Conservation (phyloP, 1,284 basidiomycete genomes). For the Tremellales sp. region DNA sequence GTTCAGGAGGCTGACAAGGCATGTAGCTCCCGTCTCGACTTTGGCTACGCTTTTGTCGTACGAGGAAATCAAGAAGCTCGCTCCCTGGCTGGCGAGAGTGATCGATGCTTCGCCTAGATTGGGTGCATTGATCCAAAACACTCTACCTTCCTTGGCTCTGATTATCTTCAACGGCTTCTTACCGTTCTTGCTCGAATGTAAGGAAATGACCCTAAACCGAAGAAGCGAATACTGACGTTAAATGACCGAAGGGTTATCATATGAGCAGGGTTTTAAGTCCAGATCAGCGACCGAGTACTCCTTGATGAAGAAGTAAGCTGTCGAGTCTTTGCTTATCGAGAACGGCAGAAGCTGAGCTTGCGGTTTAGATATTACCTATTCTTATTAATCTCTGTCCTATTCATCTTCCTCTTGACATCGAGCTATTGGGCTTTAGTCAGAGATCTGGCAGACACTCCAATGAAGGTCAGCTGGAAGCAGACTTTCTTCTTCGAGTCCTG, state of each 20-base stretch:
- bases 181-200: conserved; percentile 86
- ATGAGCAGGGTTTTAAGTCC: conserved; percentile 82
- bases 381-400: conserved; percentile 88
- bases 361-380: conserved; percentile 82
- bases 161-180: conserved; percentile 83
- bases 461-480: conserved; percentile 32
- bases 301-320: conserved; percentile 75
- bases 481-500: background rate
- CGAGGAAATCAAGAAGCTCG: conserved; percentile 80
- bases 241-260: conserved; percentile 64
- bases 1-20: background rate
- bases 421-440: conserved; percentile 85
- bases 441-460: conserved; percentile 80
- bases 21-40: conserved; percentile 68
- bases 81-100: conserved; percentile 72
- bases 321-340: background rate
- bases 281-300: conserved; percentile 91
- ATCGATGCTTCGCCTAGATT: conserved; percentile 77
- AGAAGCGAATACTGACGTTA: background rate
- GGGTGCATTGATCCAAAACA: conserved; percentile 85
- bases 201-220: conserved; percentile 10
- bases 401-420: conserved; percentile 87
- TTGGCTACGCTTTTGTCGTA: conserved; percentile 83
- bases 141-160: conserved; percentile 83
- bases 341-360: background rate